phyloP scores from a whole-genome alignment of 768 basidiomycete species.

The Cystobasidium tubakii region DNA sequence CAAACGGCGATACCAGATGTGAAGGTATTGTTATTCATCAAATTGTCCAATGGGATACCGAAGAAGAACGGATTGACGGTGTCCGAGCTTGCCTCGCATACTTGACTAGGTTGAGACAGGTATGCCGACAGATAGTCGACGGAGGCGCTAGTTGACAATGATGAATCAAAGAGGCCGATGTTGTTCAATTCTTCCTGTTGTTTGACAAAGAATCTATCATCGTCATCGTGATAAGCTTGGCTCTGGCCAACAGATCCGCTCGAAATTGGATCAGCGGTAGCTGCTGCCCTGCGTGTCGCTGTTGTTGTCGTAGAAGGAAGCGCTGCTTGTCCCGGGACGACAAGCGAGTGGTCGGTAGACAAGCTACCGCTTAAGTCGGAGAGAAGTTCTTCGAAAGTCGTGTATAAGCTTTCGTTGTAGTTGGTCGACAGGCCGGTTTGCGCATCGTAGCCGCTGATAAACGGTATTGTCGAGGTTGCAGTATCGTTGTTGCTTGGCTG shows the following conservation, averaged over 20 bases:
- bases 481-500: background rate
- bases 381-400: background rate
- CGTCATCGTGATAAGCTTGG: conserved; percentile 19
- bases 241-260: conserved; percentile 6
- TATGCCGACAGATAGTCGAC: background rate
- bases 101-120: background rate
- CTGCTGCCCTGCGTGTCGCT: background rate
- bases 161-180: background rate
- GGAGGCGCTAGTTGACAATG: background rate
- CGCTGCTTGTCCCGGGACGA: background rate
- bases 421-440: background rate
- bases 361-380: background rate
- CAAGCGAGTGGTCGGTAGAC: background rate
- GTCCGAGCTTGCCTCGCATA: background rate
- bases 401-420: background rate
- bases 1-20: background rate
- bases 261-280: background rate
- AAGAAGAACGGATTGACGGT: conserved; percentile 9
- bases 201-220: conserved; percentile 23
- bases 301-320: background rate
- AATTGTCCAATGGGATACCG: conserved; percentile 5
- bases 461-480: background rate
- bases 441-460: background rate
- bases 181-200: conserved; percentile 11
- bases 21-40: background rate